Percentiles rank a stretch among this genome's conserved stretches.
Conservation (phyloP, 805 yeast genomes). For the Candida glaebosa region DNA sequence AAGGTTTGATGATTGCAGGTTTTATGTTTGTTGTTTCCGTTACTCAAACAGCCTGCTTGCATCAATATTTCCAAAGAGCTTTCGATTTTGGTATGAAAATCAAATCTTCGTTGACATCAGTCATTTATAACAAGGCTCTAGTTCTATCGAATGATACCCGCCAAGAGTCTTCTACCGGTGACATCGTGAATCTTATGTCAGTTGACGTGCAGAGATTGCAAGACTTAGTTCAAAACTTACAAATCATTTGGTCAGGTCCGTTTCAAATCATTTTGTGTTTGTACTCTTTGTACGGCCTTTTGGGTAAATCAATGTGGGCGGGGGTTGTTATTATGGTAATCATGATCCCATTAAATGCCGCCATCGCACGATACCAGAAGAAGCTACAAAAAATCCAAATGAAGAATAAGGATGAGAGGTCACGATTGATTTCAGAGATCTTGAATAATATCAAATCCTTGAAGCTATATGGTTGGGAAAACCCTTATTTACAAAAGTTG, state of each 20-base stretch:
- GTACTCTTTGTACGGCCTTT: conserved; percentile 60
- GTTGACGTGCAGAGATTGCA: conserved; percentile 89
- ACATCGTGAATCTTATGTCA: conserved; percentile 90
- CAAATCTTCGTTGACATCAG: conserved; percentile 64
- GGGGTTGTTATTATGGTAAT: conserved; percentile 78
- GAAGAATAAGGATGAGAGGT: conserved; percentile 88
- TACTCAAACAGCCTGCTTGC: conserved; percentile 72
- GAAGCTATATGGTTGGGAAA: conserved; percentile 95
- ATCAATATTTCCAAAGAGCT: conserved; percentile 74
- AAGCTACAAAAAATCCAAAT: conserved; percentile 78
- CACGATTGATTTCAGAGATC: conserved; percentile 83
- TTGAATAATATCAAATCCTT: conserved; percentile 88
- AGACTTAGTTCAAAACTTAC: conserved; percentile 74
- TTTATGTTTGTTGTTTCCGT: conserved; percentile 75
- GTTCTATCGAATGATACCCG: conserved; percentile 69
- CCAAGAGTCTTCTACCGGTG: conserved; percentile 77
- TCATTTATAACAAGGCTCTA: conserved; percentile 65
- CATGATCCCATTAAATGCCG: conserved; percentile 77
- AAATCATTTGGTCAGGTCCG: conserved; percentile 90
- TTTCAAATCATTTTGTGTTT: conserved; percentile 80
- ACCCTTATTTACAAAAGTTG: conserved; percentile 71
- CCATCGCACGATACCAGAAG: conserved; percentile 65
- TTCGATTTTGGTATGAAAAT: conserved; percentile 76
- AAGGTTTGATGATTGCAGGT: conserved; percentile 71
- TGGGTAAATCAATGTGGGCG: conserved; percentile 95